Evolutionary conservation across 148 eudicot species (phyloP).

Genomic region (Diospyros lotus): DNA sequence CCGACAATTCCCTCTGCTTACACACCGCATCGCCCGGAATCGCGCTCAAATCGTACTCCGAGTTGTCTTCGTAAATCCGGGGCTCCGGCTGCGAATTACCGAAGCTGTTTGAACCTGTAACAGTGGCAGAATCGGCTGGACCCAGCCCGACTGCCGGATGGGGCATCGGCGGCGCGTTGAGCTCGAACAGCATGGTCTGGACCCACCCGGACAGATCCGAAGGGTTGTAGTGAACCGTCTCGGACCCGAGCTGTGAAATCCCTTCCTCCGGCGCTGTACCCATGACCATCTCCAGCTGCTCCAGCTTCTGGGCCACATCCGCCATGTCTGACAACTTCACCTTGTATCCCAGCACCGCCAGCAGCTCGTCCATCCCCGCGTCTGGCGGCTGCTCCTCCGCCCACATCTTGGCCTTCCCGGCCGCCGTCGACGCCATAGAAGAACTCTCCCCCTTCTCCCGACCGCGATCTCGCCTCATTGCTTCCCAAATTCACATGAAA

Average conservation of each 20-base stretch:
- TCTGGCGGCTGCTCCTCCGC: slow-evolving; percentile 26
- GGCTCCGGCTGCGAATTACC: background rate
- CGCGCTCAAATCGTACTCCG: slow-evolving; percentile 69
- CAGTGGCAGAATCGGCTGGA: slow-evolving; percentile 8
- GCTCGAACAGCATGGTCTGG: slow-evolving; percentile 63
- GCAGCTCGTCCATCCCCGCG: slow-evolving; percentile 64
- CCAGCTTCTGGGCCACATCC: slow-evolving; percentile 68
- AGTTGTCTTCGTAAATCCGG: slow-evolving; percentile 29
- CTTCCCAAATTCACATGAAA: background rate
- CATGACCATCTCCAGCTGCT: slow-evolving; percentile 66
- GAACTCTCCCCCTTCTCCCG: slow-evolving; percentile 14
- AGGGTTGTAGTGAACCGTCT: slow-evolving; percentile 76
- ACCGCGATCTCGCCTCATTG: slow-evolving; percentile 46
- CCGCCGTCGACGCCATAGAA: slow-evolving; percentile 14
- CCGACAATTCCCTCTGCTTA: slow-evolving; percentile 3
- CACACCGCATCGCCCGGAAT: slow-evolving; percentile 81
- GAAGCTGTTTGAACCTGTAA: background rate
- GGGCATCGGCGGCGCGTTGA: slow-evolving; percentile 22
- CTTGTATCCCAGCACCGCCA: slow-evolving; percentile 78
- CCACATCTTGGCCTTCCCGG: slow-evolving; percentile 44
- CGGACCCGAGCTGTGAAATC: slow-evolving; percentile 32
- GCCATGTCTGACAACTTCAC: slow-evolving; percentile 73
- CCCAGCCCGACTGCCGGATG: background rate
- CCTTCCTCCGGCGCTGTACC: slow-evolving; percentile 46
- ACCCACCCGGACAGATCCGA: slow-evolving; percentile 83